Evolutionary conservation across 257 asterid species (phyloP).

Genomic region (Gentiana straminea): DNA sequence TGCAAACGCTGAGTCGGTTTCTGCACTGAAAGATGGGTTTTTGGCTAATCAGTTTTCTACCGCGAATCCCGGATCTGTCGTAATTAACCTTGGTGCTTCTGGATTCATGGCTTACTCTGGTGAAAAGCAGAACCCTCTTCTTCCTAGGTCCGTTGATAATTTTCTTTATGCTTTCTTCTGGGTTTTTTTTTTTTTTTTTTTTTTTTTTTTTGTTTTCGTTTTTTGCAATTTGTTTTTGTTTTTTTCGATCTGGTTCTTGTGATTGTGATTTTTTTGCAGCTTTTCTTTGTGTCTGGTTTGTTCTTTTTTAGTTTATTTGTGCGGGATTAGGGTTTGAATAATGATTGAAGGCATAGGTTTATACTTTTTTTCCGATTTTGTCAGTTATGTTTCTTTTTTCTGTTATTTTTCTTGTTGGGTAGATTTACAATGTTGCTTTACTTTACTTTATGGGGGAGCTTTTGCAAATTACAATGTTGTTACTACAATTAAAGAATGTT

Average conservation of each 20-base stretch:
- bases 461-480: too few relatives aligned
- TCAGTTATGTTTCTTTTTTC: neutral
- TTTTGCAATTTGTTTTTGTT: neutral
- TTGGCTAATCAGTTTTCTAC: constrained; percentile 63
- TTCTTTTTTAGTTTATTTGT: neutral
- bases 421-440: too few relatives aligned
- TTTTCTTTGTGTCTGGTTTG: neutral
- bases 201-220: constrained; percentile 12
- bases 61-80: constrained; percentile 50
- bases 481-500: too few relatives aligned
- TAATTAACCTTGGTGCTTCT: constrained; percentile 60
- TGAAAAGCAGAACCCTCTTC: constrained; percentile 54
- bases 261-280: neutral
- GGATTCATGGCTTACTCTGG: constrained; percentile 70
- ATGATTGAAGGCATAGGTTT: constrained; percentile 2
- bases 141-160: constrained; percentile 46
- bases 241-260: constrained; percentile 1
- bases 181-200: neutral
- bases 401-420: too few relatives aligned
- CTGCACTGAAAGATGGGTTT: constrained; percentile 64
- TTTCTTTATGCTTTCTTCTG: neutral
- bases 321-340: too few relatives aligned
- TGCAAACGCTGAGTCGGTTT: constrained; percentile 24
- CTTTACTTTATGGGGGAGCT: too few relatives aligned
- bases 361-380: neutral